Base-by-base conservation (phyloP, 2,329 filamentous ascomycete species). In the Orbilia javanica region DNA sequence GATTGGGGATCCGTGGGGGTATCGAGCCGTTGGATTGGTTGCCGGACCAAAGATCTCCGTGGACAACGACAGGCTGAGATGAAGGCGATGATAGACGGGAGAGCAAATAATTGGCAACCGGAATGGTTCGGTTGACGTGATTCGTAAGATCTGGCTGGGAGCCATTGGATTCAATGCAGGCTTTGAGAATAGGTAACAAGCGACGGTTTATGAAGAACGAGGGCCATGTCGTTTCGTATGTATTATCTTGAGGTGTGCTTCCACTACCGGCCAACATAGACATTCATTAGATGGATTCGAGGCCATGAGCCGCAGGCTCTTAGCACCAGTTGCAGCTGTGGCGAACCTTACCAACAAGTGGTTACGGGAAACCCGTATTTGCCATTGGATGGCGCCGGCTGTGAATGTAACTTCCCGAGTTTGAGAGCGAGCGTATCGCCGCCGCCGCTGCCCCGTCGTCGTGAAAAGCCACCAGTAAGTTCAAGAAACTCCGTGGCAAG, bases 21-120 rank as follows among this genome's bases (percentile, higher is more conserved):
- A 79, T 79, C 4, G 75, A 74, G 6, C 75, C 75, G 15, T 36
- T n/a, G 0, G 69, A 74, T 60, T 74, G 63, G 25, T 79, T 79
- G 0, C 95, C 95, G 80, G 90, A 92, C 95, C 95, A 97, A n/a
- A 97, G 84, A 85, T 97, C 94, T 0, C 95, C 95, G 82, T 98
- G 95, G 0, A 97, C 87, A 4, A 97, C 88, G 0, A 96, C 94
- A 0, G 75, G 70, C 18, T 65, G 72, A 13, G 64, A 57, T 10
- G 63, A 29, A 10, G 48, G n/a, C 8, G 64, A 1, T 3, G 75
- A 79, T 27, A 79, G 29, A 48, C 75, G 75, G 2, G 68, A 74
- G 36, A 79, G 75, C 7, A 79, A 55, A n/a, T 69, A 62, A 1
- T 70, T 50, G 11, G 64, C 75, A 20, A 74, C 36, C 6, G 64